Base-by-base conservation (phyloP, 495 filamentous ascomycete genomes). In the Annulohypoxylon bovei region DNA sequence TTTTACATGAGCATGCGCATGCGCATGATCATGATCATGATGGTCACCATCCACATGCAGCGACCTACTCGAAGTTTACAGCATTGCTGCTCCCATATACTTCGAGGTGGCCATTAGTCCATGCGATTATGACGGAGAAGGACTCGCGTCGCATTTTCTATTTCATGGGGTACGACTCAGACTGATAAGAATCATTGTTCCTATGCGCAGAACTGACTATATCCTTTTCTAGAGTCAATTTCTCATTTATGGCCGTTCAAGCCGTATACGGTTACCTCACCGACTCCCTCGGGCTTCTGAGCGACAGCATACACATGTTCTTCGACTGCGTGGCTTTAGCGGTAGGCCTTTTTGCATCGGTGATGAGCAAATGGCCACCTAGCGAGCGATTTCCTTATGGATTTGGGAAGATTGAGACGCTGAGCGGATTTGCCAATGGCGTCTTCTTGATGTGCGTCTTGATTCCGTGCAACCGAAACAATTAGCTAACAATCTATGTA, bases 281-380 rank as follows among this genome's bases (percentile, higher is more conserved):
- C 5, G 94, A 95, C 59, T 98, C 96, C 1, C 85, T 99, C 6
- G 95, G 95, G 1, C 85, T 99, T 2, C 88, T 99, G 4, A 97
- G 93, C 71, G 95, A 99, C 79, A 97, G 93, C 75, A 96, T 99
- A 66, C 95, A 99, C 79, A 99, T 99, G 95, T 96, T 99, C 76
- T 99, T 99, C 69, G 95, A 99, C 78, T 99, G 95, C 70, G 86
- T 97, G 12, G 95, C 95, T 18, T 85, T 99, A 20, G 90, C 91
- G 1, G 92, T 98, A 14, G 95, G 95, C 12, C 86, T 99, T 7
- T 93, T 93, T 71, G 95, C 95, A n/a, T 91, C 96, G 9, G 93
- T 99, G 11, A 95, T 96, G 85, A 96, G 93, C 76, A 98, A 98
- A 79, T 98, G 95, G 95, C 93, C 94, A 0, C 91, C 94, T 1